Percentiles rank a stretch among this genome's conserved stretches.
Conservation (phyloP, 176 grass and related monocot species). For the Saccharum spontaneum region DNA sequence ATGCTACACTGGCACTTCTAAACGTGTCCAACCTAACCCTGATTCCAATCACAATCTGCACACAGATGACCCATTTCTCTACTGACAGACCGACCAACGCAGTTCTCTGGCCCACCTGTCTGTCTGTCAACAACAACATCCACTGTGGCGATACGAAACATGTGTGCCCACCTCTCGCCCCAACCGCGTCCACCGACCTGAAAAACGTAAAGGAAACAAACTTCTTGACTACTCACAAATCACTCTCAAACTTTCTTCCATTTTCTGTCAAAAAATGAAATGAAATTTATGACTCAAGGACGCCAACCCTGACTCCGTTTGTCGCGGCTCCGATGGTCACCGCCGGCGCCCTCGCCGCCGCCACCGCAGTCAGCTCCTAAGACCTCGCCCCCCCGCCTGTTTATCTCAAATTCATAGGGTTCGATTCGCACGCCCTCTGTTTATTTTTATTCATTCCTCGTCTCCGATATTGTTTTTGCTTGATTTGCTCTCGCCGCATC, state of each 20-base stretch:
- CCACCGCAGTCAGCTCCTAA: not conserved
- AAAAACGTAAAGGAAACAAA: not conserved
- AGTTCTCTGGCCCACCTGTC: not conserved
- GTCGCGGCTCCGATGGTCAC: conserved; percentile 26
- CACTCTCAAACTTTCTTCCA: too few species aligned
- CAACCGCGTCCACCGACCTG: not conserved
- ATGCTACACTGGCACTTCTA: too few species aligned
- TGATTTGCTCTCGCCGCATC: conserved; percentile 29
- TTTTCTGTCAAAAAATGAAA: too few species aligned
- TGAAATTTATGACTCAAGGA: not conserved
- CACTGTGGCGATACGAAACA: not conserved
- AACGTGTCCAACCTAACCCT: too few species aligned
- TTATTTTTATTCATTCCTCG: not conserved
- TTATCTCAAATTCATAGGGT: too few species aligned
- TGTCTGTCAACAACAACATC: not conserved
- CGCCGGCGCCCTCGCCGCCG: not conserved
- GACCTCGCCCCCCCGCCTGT: not conserved
- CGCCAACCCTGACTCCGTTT: conserved; percentile 14
- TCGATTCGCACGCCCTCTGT: not conserved
- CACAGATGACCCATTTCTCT: too few species aligned
- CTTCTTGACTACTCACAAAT: not conserved
- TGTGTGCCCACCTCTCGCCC: not conserved
- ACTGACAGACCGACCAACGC: not conserved
- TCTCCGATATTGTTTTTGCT: not conserved
- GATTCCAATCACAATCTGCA: not conserved